Evolutionary conservation across 2,329 filamentous ascomycete genomes (phyloP).

Genomic region (Colletotrichum magnum): DNA sequence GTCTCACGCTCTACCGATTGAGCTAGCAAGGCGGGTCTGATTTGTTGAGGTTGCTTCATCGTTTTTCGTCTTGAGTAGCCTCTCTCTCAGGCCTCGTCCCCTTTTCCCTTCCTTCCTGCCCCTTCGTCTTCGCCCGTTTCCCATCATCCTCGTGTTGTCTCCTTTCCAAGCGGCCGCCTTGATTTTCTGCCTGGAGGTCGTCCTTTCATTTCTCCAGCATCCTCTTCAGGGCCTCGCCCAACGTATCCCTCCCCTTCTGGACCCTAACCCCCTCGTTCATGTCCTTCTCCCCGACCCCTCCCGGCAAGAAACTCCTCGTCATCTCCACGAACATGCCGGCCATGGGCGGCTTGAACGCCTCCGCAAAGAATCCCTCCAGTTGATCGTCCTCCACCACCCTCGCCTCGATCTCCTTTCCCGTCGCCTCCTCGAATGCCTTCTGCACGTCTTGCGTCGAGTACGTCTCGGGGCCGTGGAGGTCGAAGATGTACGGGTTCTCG

Average conservation of each 20-base stretch:
- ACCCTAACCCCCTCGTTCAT: neutral
- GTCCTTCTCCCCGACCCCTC: conserved; percentile 45
- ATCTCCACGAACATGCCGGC: conserved; percentile 31
- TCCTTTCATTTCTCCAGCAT: neutral
- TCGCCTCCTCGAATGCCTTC: conserved; percentile 45
- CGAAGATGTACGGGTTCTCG: conserved; percentile 40
- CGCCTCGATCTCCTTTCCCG: conserved; percentile 45
- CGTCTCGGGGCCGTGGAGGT: conserved; percentile 47
- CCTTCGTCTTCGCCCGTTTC: neutral
- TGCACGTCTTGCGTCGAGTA: conserved; percentile 50
- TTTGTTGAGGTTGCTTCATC: neutral
- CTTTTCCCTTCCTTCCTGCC: too few species aligned
- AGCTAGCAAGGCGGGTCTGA: conserved; percentile 63
- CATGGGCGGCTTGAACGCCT: conserved; percentile 43
- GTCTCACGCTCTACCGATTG: conserved; percentile 83
- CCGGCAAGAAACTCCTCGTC: conserved; percentile 43
- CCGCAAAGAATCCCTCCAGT: conserved; percentile 45
- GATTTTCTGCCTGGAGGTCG: neutral
- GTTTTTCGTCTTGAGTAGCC: neutral
- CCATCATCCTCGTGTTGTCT: neutral
- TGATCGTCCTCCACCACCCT: conserved; percentile 43
- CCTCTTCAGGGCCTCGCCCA: conserved; percentile 2
- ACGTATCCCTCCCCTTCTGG: conserved; percentile 4
- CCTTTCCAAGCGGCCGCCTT: too few species aligned
- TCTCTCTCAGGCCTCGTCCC: neutral